phyloP scores from a whole-genome alignment of 257 asterid genomes.

The Nicotiana benthamiana region DNA sequence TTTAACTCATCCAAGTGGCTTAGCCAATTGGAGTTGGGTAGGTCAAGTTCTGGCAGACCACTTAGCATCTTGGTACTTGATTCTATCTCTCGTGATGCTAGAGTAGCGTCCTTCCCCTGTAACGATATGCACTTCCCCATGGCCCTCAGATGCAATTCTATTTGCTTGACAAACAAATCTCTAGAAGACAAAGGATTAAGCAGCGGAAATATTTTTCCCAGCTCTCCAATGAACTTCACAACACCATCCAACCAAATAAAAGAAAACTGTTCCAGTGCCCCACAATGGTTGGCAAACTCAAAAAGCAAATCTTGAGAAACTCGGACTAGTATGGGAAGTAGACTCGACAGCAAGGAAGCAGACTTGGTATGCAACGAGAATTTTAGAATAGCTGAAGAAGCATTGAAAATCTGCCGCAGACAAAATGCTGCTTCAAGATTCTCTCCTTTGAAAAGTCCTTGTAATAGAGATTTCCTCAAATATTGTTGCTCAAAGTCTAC shows the following conservation, averaged over 20 bases:
- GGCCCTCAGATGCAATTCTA: constrained; percentile 65
- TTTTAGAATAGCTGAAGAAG: constrained; percentile 74
- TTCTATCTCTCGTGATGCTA: constrained; percentile 55
- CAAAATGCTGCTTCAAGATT: constrained; percentile 52
- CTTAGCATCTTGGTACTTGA: constrained; percentile 36
- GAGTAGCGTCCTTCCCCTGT: constrained; percentile 63
- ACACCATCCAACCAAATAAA: constrained; percentile 58
- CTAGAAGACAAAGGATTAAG: constrained; percentile 50
- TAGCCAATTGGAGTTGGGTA: constrained; percentile 22
- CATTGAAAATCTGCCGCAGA: constrained; percentile 58
- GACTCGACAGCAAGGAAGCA: constrained; percentile 35
- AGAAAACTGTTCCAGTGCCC: constrained; percentile 32
- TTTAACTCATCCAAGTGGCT: constrained; percentile 45
- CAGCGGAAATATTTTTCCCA: constrained; percentile 55
- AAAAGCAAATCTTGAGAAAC: constrained; percentile 47
- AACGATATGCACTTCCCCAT: constrained; percentile 81
- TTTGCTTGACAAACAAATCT: constrained; percentile 43
- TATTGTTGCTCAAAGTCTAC: constrained; percentile 34
- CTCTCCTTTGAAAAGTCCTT: constrained; percentile 47
- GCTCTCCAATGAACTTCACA: constrained; percentile 67
- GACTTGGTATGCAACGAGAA: constrained; percentile 40
- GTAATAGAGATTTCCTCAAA: constrained; percentile 41
- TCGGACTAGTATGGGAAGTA: constrained; percentile 38
- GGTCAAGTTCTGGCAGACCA: constrained; percentile 18
- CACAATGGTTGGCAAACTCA: constrained; percentile 47